Evolutionary conservation across 1,284 basidiomycete species (phyloP), one percentile per base, ranked within the genome.

Genomic region (Moesziomyces sp.): DNA sequence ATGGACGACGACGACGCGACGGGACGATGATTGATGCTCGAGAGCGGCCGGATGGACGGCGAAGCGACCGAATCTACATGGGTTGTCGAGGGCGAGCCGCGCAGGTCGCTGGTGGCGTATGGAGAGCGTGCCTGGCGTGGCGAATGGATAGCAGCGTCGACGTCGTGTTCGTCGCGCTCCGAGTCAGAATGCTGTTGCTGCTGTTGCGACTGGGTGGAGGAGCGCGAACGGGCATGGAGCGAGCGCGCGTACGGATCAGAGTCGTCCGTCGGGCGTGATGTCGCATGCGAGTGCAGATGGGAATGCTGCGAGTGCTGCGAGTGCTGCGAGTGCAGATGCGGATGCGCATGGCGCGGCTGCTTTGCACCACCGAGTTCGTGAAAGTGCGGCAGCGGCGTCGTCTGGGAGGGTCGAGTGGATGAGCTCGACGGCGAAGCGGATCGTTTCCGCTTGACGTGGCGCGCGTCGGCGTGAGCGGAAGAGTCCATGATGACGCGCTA

Each of bases 91-190:
- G 68, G 62, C 9, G 68, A 71, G 21, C 68, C 68, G 13, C 68
- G 57, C 7, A 71, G 48, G 43, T 56, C 68, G 40, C 68, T 71
- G 38, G 54, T 53, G 18, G 61, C 54, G 52, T 71, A 71, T 0
- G 65, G 65, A 16, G 66, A 69, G 33, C 66, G 44, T n/a, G 60
- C 66, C 24, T 63, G 60, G 23, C 60, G 56, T 3, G 69, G 69
- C 3, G 69, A 72, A 18, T 11, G 69, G 45, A 62, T 23, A 19
- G 59, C 48, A 9, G 51, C 16, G 14, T 52, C 59, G 14, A 45
- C n/a, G 13, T 72, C 52, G 52, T 59, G 30, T 10, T 66, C 48
- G 18, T 65, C 57, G 4, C 40, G 40, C 6, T 55, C 57, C 40
- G 67, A 64, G 42, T 63, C 52, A 43, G 66, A 62, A n/a, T 38